A percentile compares a stretch with the other conserved stretches of the same genome.
These are phyloP conservation scores for Penicillium sp. DNA, from an alignment of 2,329 filamentous ascomycete species.

Conservation along the genomic window DNA sequence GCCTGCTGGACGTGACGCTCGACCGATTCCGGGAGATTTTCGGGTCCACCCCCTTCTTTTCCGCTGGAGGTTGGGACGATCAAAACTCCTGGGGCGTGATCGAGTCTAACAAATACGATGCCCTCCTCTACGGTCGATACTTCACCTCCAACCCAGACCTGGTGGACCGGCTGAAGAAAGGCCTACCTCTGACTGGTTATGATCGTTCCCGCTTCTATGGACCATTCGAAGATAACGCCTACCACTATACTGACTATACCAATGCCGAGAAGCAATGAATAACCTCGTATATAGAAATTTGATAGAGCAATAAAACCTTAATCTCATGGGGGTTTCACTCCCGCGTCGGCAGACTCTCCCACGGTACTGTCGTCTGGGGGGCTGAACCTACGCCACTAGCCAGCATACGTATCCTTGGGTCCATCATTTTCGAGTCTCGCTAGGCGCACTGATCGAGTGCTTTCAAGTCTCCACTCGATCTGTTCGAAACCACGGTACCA, in stretches of 20 bases:
- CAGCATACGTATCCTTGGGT: not conserved
- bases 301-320: not conserved
- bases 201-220: conserved; percentile 48
- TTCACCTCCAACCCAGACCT: conserved; percentile 53
- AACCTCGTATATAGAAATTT: not conserved
- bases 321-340: not conserved
- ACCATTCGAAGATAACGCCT: conserved; percentile 34
- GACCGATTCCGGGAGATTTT: conserved; percentile 52
- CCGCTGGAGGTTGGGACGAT: conserved; percentile 55
- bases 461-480: not conserved
- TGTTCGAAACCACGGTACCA: not conserved
- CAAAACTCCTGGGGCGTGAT: conserved; percentile 51
- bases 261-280: conserved; percentile 10
- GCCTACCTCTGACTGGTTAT: conserved; percentile 41
- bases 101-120: conserved; percentile 50
- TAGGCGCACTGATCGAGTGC: not conserved
- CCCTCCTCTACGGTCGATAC: conserved; percentile 47
- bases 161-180: conserved; percentile 44
- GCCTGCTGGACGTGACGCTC: conserved; percentile 46
- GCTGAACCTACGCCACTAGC: too few species aligned
- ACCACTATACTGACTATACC: conserved; percentile 32
- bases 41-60: conserved; percentile 54
- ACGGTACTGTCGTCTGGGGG: not conserved
- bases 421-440: not conserved
- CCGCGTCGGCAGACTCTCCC: not conserved